Conservation (phyloP, 352 stramenopile species). For the Nothophytophthora sp. region DNA sequence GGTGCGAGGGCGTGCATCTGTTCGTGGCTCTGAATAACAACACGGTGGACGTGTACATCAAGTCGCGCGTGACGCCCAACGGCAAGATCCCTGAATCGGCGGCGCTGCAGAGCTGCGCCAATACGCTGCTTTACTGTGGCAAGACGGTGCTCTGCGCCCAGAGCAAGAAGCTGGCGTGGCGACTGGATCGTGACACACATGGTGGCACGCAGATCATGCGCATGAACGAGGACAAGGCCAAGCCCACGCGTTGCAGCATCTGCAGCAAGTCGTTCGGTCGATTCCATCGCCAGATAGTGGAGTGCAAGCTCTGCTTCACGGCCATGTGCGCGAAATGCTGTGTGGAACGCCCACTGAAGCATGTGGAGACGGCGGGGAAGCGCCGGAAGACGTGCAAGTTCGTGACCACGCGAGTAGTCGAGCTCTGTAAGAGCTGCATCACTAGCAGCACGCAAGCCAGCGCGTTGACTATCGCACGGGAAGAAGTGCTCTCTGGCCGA, state of each 20-base stretch:
- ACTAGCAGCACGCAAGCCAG: slow-evolving; percentile 27
- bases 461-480: slow-evolving; percentile 48
- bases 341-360: slow-evolving; percentile 37
- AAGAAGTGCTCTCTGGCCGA: slow-evolving; percentile 34
- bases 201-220: slow-evolving; percentile 17
- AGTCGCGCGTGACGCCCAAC: slow-evolving; percentile 44
- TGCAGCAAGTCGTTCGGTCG: slow-evolving; percentile 44
- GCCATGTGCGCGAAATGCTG: slow-evolving; percentile 53
- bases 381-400: slow-evolving; percentile 32
- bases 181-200: slow-evolving; percentile 31
- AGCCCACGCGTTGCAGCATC: slow-evolving; percentile 34
- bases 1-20: slow-evolving; percentile 53
- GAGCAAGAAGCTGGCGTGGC: slow-evolving; percentile 71
- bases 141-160: slow-evolving; percentile 62
- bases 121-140: slow-evolving; percentile 60
- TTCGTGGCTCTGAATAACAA: slow-evolving; percentile 54
- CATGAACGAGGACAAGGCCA: slow-evolving; percentile 16
- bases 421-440: slow-evolving; percentile 43
- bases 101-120: slow-evolving; percentile 41
- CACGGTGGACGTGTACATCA: slow-evolving; percentile 68
- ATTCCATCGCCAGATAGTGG: slow-evolving; percentile 28
- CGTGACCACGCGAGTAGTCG: slow-evolving; percentile 34
- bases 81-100: slow-evolving; percentile 46
- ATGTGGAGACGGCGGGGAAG: slow-evolving; percentile 30
- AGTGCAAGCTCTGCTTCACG: slow-evolving; percentile 49